These are phyloP conservation scores for Phytomonas sp. DNA, from an alignment of 208 protist species.

Conservation along the genomic window DNA sequence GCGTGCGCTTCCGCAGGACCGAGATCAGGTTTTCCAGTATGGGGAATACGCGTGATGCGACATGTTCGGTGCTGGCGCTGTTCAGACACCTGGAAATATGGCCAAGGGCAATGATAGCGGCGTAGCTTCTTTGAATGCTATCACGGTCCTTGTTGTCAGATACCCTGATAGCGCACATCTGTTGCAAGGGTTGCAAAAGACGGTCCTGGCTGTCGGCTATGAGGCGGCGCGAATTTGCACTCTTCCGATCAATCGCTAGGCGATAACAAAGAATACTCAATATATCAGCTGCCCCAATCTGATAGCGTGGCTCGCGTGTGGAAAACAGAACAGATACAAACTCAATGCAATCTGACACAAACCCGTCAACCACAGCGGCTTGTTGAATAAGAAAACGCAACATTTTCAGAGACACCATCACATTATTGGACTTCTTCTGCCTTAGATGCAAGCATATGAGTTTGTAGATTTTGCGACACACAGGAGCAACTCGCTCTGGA, in stretches of 20 bases:
- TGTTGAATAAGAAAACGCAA: slow-evolving; percentile 54
- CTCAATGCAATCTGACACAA: slow-evolving; percentile 61
- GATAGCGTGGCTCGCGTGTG: slow-evolving; percentile 24
- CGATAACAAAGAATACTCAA: slow-evolving; percentile 48
- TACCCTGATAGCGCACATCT: slow-evolving; percentile 39
- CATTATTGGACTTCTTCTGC: slow-evolving; percentile 27
- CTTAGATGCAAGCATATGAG: slow-evolving; percentile 32
- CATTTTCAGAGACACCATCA: slow-evolving; percentile 59
- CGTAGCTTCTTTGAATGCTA: slow-evolving; percentile 37
- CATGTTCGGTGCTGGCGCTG: slow-evolving; percentile 29
- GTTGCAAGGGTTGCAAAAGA: slow-evolving; percentile 49
- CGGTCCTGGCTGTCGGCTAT: slow-evolving; percentile 47
- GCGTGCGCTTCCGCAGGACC: slow-evolving; percentile 20
- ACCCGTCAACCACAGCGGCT: slow-evolving; percentile 42
- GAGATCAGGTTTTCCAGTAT: slow-evolving; percentile 52
- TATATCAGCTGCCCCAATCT: slow-evolving; percentile 48
- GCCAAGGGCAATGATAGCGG: slow-evolving; percentile 47
- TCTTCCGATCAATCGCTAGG: slow-evolving; percentile 34
- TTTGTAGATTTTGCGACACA: slow-evolving; percentile 79
- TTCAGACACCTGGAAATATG: slow-evolving; percentile 45
- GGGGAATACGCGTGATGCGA: slow-evolving; percentile 25
- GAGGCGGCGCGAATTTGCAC: slow-evolving; percentile 45
- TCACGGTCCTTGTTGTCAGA: slow-evolving; percentile 13
- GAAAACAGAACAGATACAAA: slow-evolving; percentile 45
- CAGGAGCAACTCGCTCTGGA: slow-evolving; percentile 71